Evolutionary conservation across 495 filamentous ascomycete species (phyloP).

Genomic region (Glarea lozoyensis): DNA sequence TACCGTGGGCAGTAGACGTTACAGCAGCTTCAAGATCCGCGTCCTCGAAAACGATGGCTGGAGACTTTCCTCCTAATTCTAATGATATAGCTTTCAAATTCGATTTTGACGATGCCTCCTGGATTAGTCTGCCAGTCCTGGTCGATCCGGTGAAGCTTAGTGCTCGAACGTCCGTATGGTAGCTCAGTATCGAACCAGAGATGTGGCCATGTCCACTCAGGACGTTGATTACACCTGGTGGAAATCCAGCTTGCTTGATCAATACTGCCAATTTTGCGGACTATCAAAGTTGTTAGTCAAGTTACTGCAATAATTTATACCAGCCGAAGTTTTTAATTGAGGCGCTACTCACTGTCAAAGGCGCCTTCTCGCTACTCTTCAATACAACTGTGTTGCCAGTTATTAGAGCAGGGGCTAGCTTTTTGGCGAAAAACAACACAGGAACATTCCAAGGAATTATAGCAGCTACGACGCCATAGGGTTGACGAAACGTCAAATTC

Average conservation of each 20-base stretch:
- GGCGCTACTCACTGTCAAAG: constrained; percentile 63
- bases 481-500: constrained; percentile 61
- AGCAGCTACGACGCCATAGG: constrained; percentile 49
- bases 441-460: constrained; percentile 43
- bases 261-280: constrained; percentile 66
- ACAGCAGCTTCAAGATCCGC: constrained; percentile 79
- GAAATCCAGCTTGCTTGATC: constrained; percentile 90
- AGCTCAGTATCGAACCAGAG: constrained; percentile 79
- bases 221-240: constrained; percentile 86
- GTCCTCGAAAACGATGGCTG: constrained; percentile 77
- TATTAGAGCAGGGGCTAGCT: constrained; percentile 54
- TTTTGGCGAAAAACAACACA: constrained; percentile 23
- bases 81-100: constrained; percentile 78
- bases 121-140: constrained; percentile 50
- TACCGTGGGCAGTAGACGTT: constrained; percentile 12
- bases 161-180: constrained; percentile 96
- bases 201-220: constrained; percentile 81
- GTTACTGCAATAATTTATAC: background rate
- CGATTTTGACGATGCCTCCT: constrained; percentile 28
- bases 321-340: constrained; percentile 21
- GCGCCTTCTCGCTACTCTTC: constrained; percentile 68
- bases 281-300: constrained; percentile 29
- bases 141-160: constrained; percentile 95
- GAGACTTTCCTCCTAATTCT: constrained; percentile 86
- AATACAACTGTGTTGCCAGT: constrained; percentile 68